Evolutionary conservation across 768 basidiomycete genomes (phyloP).

Genomic region (Boletus reticuloceps): DNA sequence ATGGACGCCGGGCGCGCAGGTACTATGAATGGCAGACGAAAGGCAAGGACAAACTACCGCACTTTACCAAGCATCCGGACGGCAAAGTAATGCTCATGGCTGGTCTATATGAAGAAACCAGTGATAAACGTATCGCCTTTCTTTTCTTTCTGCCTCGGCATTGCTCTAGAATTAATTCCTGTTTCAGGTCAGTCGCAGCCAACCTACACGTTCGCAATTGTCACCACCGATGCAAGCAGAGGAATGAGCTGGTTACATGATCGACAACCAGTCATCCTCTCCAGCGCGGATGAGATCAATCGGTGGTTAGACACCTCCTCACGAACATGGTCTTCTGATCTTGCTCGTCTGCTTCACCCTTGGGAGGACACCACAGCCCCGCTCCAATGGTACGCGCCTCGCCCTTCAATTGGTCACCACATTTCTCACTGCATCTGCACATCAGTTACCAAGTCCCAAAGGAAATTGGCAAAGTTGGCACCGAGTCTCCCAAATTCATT

Average conservation of each 20-base stretch:
- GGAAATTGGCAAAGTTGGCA: constrained; percentile 90
- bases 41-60: constrained; percentile 74
- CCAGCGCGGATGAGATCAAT: constrained; percentile 53
- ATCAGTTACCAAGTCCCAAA: constrained; percentile 81
- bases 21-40: constrained; percentile 96
- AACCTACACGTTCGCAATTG: constrained; percentile 83
- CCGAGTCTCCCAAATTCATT: constrained; percentile 78
- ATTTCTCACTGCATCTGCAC: background rate
- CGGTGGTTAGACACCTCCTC: constrained; percentile 81
- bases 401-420: background rate
- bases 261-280: constrained; percentile 81
- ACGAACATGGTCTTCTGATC: constrained; percentile 58
- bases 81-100: constrained; percentile 77
- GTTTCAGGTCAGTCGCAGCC: constrained; percentile 49
- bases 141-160: background rate
- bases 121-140: constrained; percentile 53
- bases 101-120: constrained; percentile 76
- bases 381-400: constrained; percentile 62
- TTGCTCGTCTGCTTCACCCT: constrained; percentile 60
- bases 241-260: constrained; percentile 88
- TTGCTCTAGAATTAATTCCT: background rate
- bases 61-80: constrained; percentile 73
- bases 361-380: constrained; percentile 47
- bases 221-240: constrained; percentile 76
- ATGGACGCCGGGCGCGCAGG: constrained; percentile 33